Conservation (phyloP, 2,329 filamentous ascomycete genomes). For the Aspergillus novoparasiticus region DNA sequence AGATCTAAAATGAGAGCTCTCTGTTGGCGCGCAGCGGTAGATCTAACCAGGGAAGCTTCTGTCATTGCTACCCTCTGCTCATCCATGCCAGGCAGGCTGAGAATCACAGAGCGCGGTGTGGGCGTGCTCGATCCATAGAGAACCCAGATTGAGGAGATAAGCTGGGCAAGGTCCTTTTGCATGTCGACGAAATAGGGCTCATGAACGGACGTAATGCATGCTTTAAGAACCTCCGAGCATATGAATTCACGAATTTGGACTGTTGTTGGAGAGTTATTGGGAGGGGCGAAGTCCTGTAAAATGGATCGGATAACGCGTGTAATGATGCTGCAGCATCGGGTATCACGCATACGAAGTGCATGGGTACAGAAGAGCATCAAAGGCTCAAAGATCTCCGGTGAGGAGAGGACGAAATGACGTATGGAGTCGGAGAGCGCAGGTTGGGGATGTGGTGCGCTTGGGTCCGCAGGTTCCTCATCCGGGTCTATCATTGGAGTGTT, state of each 20-base stretch:
- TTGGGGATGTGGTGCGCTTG: constrained; percentile 34
- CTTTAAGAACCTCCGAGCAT: constrained; percentile 82
- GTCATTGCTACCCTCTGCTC: constrained; percentile 67
- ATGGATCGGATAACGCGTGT: constrained; percentile 84
- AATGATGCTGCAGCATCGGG: constrained; percentile 82
- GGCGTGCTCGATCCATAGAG: constrained; percentile 70
- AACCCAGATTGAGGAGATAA: constrained; percentile 83
- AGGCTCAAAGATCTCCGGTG: constrained; percentile 78
- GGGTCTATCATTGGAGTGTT: constrained; percentile 31
- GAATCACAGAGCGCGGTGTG: constrained; percentile 74
- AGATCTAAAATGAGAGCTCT: constrained; percentile 80
- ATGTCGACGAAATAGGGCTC: constrained; percentile 96
- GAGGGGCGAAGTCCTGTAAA: constrained; percentile 71
- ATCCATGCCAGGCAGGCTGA: constrained; percentile 76
- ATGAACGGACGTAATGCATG: constrained; percentile 85
- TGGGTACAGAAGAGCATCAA: constrained; percentile 91
- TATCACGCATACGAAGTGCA: constrained; percentile 85
- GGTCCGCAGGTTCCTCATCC: constrained; percentile 37
- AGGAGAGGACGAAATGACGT: constrained; percentile 79
- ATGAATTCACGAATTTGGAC: constrained; percentile 84
- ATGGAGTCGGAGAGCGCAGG: constrained; percentile 61
- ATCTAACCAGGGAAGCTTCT: constrained; percentile 58
- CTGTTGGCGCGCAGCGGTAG: constrained; percentile 70
- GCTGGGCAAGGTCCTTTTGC: constrained; percentile 84
- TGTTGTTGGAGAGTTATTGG: constrained; percentile 53